Evolutionary conservation across 2,329 filamentous ascomycete species (phyloP).

Genomic region (Leptographium lundbergii): DNA sequence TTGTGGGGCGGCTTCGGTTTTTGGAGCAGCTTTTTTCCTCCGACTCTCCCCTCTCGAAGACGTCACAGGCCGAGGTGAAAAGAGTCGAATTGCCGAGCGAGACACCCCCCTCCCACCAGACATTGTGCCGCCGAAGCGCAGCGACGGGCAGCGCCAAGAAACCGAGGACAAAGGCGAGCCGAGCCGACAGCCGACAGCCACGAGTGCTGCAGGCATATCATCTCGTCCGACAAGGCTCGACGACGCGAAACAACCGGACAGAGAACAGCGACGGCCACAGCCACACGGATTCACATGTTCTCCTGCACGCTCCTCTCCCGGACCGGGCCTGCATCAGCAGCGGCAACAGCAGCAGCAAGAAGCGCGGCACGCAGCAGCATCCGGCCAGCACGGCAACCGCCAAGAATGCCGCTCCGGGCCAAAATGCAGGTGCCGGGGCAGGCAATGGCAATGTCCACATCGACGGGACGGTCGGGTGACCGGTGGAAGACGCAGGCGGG

Average conservation of each 20-base stretch:
- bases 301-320: conserved; percentile 39
- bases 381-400: background rate
- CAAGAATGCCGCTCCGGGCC: conserved; percentile 66
- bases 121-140: background rate
- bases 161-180: background rate
- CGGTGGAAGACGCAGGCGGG: conserved; percentile 42
- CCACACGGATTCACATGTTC: conserved; percentile 31
- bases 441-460: conserved; percentile 26
- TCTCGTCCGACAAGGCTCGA: background rate
- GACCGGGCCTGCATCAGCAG: conserved; percentile 40
- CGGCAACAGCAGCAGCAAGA: conserved; percentile 9
- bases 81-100: conserved; percentile 1
- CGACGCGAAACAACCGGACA: background rate
- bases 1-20: background rate
- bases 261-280: background rate
- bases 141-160: background rate
- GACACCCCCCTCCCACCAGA: background rate
- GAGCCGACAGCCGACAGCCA: background rate
- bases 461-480: conserved; percentile 16
- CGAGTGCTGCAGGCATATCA: background rate
- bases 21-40: background rate
- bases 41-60: background rate
- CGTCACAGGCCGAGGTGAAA: conserved; percentile 1
- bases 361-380: background rate
- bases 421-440: conserved; percentile 45